Evolutionary conservation across 345 rosid genomes (phyloP), one percentile per base, ranked within the genome.

Genomic region (Syzygium oleosum): DNA sequence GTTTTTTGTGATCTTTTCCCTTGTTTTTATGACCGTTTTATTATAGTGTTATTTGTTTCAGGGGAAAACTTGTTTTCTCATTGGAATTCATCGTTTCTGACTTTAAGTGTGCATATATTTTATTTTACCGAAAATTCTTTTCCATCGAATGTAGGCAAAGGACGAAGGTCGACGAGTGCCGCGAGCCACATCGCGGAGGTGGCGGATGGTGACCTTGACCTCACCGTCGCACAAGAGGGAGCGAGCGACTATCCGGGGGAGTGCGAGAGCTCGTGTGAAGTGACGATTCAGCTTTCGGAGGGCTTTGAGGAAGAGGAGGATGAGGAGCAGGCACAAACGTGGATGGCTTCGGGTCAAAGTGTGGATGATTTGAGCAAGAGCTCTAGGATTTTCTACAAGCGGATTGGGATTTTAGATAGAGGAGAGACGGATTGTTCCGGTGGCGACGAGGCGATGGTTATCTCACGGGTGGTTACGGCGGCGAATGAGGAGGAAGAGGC

Each of bases 161-260:
- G 96, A 38, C 95, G 93, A 63, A 91, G 22, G 85, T 96, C 97
- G 6, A 96, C 95, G 31, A 97, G 89, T n/a, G 97, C 7, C 43
- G 90, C 2, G 98, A 92, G 95, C 98, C 27, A 92, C 93, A 87
- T 87, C 84, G 0, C 98, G 96, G 86, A 97, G 99, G 88, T 97
- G 94, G 86, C 90, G 90, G 84, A 96, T 91, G 79, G 99, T 97
- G 31, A 73, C 80, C 79, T 96, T 97, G 9, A 96, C 92, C 91
- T 97, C 99, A 51, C 99, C 98, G 9, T 94, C 94, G 56, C 94
- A 93, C 29, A 98, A 94, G 2, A 97, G 94, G 52, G 99, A 92
- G 49, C 97, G 99, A 92, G 49, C 94, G 43, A 91, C 87, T 84
- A 94, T 86, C 53, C 96, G 89, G 43, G 94, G 88, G 59, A 86